phyloP scores from a whole-genome alignment of 2,329 filamentous ascomycete species.

The Thielaviopsis cerberus region DNA sequence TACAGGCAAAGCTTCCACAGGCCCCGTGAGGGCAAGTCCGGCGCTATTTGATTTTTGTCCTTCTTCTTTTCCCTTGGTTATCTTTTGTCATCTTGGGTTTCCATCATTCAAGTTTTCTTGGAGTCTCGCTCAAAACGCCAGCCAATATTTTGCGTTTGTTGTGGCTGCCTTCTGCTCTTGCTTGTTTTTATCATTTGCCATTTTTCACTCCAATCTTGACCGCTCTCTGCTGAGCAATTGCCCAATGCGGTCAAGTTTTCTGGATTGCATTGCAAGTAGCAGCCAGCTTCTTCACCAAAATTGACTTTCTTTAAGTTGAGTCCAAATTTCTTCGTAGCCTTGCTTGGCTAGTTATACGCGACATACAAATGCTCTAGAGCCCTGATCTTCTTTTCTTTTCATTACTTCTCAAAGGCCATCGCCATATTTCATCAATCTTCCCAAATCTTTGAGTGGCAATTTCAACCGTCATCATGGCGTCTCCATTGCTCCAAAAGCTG shows the following conservation, averaged over 20 bases:
- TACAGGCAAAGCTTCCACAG: no score
- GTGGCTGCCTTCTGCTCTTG: neutral
- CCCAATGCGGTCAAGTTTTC: neutral
- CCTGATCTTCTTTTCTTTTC: neutral
- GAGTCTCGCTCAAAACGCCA: neutral
- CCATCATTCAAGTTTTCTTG: neutral
- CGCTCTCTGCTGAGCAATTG: neutral
- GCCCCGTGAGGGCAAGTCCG: neutral
- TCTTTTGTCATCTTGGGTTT: neutral
- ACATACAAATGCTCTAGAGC: neutral
- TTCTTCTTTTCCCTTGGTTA: neutral
- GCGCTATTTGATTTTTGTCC: neutral
- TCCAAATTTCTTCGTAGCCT: neutral
- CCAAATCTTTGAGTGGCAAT: neutral
- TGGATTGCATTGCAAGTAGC: neutral
- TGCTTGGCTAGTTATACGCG: neutral
- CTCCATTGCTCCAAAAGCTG: conserved; percentile 77
- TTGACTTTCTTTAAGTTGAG: neutral
- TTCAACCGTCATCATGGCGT: conserved; percentile 23
- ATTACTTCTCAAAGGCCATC: neutral
- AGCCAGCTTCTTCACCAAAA: neutral
- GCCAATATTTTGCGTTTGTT: neutral
- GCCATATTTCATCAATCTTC: neutral
- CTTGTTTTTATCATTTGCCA: neutral
- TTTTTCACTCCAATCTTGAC: neutral